These are phyloP conservation scores for Galerina sulciceps DNA, from an alignment of 768 basidiomycete species.

Conservation along the genomic window DNA sequence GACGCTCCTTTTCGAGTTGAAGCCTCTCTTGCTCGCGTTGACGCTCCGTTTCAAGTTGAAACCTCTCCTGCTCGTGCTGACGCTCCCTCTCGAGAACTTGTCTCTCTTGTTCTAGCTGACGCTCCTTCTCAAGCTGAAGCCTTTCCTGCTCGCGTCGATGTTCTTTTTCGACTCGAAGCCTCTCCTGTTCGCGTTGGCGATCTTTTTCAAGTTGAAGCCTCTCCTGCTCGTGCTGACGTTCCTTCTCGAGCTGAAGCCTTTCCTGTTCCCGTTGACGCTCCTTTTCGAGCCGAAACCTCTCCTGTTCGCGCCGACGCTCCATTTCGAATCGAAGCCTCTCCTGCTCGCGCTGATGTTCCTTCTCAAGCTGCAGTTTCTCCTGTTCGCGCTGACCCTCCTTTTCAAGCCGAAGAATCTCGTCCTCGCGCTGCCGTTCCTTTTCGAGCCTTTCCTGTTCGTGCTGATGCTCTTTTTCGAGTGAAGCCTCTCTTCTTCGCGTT, in stretches of 20 bases:
- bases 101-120: constrained; percentile 5
- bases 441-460: constrained; percentile 12
- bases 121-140: constrained; percentile 3
- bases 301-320: constrained; percentile 23
- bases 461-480: constrained; percentile 9
- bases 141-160: constrained; percentile 19
- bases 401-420: constrained; percentile 12
- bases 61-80: constrained; percentile 18
- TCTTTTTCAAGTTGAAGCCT: constrained; percentile 1
- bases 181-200: constrained; percentile 10
- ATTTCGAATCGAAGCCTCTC: constrained; percentile 18
- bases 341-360: constrained; percentile 6
- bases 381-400: constrained; percentile 9
- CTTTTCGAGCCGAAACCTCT: constrained; percentile 12
- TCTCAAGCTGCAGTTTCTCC: constrained; percentile 6
- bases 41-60: too few relatives aligned
- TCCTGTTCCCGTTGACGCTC: constrained; percentile 8
- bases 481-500: constrained; percentile 7
- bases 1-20: too few relatives aligned
- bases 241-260: background rate
- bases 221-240: background rate
- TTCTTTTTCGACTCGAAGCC: constrained; percentile 20
- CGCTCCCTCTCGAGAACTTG: constrained; percentile 19
- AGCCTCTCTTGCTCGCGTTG: too few relatives aligned
- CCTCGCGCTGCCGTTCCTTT: constrained; percentile 23